These are phyloP conservation scores for Tephrocybe rancida DNA, from an alignment of 768 basidiomycete species.

Conservation along the genomic window DNA sequence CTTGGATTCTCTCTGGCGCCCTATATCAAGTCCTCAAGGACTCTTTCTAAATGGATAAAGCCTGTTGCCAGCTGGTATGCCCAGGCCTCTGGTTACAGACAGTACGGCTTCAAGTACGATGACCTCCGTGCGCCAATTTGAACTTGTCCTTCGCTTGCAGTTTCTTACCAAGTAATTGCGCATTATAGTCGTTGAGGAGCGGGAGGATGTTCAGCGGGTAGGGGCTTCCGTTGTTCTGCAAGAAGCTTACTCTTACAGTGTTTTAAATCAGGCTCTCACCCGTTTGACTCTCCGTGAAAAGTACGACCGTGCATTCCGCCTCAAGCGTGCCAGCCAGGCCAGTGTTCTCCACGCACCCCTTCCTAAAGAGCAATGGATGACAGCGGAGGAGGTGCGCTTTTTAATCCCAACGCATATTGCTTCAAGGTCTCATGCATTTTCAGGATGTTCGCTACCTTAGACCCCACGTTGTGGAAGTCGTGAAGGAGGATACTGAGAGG, in stretches of 20 bases:
- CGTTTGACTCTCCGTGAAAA: slow-evolving; percentile 79
- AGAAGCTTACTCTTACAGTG: background rate
- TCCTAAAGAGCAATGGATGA: slow-evolving; percentile 81
- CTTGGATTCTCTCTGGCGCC: slow-evolving; percentile 79
- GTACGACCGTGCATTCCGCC: slow-evolving; percentile 91
- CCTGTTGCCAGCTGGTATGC: slow-evolving; percentile 87
- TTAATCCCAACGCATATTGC: background rate
- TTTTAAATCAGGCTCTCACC: slow-evolving; percentile 63
- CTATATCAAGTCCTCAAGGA: slow-evolving; percentile 67
- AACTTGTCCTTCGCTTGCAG: slow-evolving; percentile 14
- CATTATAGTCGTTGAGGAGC: slow-evolving; percentile 73
- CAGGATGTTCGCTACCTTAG: slow-evolving; percentile 92
- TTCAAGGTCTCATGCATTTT: slow-evolving; percentile 6
- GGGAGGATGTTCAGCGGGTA: slow-evolving; percentile 77
- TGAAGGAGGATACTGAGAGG: slow-evolving; percentile 78
- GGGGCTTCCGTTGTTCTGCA: slow-evolving; percentile 21
- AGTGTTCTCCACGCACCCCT: slow-evolving; percentile 80
- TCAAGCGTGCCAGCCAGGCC: slow-evolving; percentile 82
- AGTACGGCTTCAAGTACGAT: slow-evolving; percentile 90
- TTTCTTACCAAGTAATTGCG: slow-evolving; percentile 9
- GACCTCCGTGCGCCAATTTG: slow-evolving; percentile 75
- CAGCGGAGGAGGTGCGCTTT: slow-evolving; percentile 67
- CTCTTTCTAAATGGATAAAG: slow-evolving; percentile 67
- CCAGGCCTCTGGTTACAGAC: slow-evolving; percentile 78
- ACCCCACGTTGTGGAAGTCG: slow-evolving; percentile 73